Base-by-base conservation (phyloP, 495 filamentous ascomycete genomes). In the Penicillium manginii region DNA sequence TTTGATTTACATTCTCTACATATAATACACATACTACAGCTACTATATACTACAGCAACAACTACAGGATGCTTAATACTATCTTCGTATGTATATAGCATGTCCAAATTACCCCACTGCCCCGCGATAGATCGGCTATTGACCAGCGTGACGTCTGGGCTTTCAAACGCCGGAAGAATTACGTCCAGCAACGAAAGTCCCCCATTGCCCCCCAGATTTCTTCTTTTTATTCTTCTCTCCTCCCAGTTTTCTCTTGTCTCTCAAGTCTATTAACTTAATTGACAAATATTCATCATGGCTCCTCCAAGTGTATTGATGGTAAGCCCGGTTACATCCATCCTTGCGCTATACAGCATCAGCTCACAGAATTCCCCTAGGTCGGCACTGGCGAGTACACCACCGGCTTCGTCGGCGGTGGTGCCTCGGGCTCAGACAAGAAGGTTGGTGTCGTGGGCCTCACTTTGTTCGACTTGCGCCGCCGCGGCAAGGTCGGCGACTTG, bases 311-410 rank as follows among this genome's bases (percentile, higher is more conserved):
- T 97, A 57, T 83, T 93, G 72, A 97, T 96, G 92, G 90, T 90
- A 73, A 64, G 78, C 62, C 1, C 22, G 19, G 46, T 37, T 14
- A n/a, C 11, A 47, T 37, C 35, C 47, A 58, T 39, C 22, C 19
- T 31, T 18, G 15, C 1, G 1, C 21, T 15, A 26, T 26, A 47
- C 45, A 26, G 11, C 21, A 9, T 17, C 59, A 62, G 57, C 63
- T 68, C 52, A 65, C 57, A 54, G 19, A 39, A 23, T 22, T 62
- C 40, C 15, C 12, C 11, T 12, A 90, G 88, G 84, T 96, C 35
- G 91, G 91, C 23, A 93, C 90, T n/a, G 91, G 93, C 55, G 92
- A 97, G 78, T 97, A 97, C 83, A 97, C 93, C 60, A 96, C 93
- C 46, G 91, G 91, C 37, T 94, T 91, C 65, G 90, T 92, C 60